Evolutionary conservation across 306 rosid species (phyloP).

Genomic region (Cajanus cajan): DNA sequence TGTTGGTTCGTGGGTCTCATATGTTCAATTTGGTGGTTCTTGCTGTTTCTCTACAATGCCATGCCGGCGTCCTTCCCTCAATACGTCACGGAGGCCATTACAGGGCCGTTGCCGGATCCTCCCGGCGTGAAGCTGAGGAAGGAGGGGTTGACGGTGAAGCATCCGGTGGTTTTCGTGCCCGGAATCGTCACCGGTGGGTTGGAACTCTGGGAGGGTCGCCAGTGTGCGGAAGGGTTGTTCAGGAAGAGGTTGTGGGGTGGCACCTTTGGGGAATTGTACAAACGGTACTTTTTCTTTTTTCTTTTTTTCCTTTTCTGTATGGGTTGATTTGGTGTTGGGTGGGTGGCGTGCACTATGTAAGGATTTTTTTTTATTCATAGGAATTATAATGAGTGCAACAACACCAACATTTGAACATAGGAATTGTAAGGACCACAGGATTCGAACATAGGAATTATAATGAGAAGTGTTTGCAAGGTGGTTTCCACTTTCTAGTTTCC

Average conservation of each 20-base stretch:
- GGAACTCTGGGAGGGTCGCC: slow-evolving; percentile 83
- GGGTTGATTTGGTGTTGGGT: neutral
- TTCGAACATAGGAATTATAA: too few relatives aligned
- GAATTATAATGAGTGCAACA: too few relatives aligned
- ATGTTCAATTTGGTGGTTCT: slow-evolving; percentile 75
- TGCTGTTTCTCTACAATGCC: slow-evolving; percentile 65
- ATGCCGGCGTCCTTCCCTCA: slow-evolving; percentile 88
- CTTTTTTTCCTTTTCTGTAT: neutral
- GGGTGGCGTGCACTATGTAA: neutral
- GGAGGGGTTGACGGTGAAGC: slow-evolving; percentile 67
- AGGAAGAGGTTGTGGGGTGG: slow-evolving; percentile 87
- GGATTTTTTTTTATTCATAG: too few relatives aligned
- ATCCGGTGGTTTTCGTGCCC: slow-evolving; percentile 83
- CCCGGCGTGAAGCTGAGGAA: slow-evolving; percentile 76
- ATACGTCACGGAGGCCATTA: slow-evolving; percentile 72
- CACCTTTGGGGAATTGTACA: slow-evolving; percentile 74
- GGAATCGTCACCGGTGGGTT: slow-evolving; percentile 84
- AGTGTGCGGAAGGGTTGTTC: slow-evolving; percentile 74
- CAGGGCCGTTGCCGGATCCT: slow-evolving; percentile 73
- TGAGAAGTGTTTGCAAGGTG: neutral
- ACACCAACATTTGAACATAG: too few relatives aligned
- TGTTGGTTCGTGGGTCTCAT: slow-evolving; percentile 72
- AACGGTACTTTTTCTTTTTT: slow-evolving; percentile 41
- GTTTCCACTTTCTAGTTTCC: slow-evolving; percentile 8
- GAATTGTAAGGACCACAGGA: too few relatives aligned